phyloP scores from a whole-genome alignment of 805 yeast genomes.

The Pichia kluyveri region DNA sequence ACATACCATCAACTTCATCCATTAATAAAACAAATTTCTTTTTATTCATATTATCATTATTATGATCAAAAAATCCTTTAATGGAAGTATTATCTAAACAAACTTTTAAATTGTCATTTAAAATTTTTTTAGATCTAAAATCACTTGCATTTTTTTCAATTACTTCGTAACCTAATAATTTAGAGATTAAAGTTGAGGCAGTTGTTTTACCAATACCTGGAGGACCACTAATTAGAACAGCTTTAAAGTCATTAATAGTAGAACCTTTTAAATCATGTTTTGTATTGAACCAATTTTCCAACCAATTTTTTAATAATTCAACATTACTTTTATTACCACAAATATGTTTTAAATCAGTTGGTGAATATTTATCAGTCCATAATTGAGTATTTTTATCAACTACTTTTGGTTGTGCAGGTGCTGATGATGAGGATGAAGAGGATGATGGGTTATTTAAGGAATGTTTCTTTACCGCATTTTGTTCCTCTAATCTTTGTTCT shows the following conservation, averaged over 20 bases:
- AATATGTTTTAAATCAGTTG: constrained; percentile 60
- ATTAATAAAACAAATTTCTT: constrained; percentile 73
- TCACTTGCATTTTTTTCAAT: constrained; percentile 82
- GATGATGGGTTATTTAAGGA: constrained; percentile 2
- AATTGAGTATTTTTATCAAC: constrained; percentile 33
- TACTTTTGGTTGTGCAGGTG: constrained; percentile 16
- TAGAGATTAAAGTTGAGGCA: constrained; percentile 69
- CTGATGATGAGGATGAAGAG: neutral
- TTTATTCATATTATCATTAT: constrained; percentile 17
- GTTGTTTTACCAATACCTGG: constrained; percentile 85
- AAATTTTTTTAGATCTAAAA: constrained; percentile 73
- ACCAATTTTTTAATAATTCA: constrained; percentile 61
- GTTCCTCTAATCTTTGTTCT: constrained; percentile 19
- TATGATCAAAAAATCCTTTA: constrained; percentile 54
- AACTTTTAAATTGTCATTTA: constrained; percentile 60
- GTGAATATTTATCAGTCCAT: constrained; percentile 95
- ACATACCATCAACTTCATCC: constrained; percentile 99
- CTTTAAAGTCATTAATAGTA: constrained; percentile 64
- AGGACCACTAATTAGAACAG: constrained; percentile 80
- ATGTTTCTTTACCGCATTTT: constrained; percentile 1
- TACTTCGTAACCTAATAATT: constrained; percentile 60
- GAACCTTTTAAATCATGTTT: constrained; percentile 43
- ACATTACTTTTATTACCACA: constrained; percentile 88
- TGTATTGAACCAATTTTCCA: constrained; percentile 61
- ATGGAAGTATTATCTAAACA: constrained; percentile 78